Percentiles rank a stretch among this genome's conserved stretches.
phyloP scores from a whole-genome alignment of 1,284 basidiomycete genomes.

The Ganoderma lingzhi region DNA sequence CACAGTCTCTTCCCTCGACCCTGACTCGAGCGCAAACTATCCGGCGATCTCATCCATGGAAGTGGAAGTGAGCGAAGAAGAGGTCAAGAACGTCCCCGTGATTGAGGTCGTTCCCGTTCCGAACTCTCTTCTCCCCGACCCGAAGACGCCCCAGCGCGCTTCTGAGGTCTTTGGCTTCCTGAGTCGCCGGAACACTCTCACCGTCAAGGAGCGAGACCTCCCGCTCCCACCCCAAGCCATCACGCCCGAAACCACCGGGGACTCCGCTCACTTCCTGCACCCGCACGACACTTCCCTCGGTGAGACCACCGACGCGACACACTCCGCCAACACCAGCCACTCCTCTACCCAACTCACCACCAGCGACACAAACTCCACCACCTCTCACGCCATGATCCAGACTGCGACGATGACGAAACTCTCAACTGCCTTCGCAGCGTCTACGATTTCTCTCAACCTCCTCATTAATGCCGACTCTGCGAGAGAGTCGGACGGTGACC shows the following conservation, averaged over 20 bases:
- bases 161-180: constrained; percentile 76
- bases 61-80: constrained; percentile 69
- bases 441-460: constrained; percentile 35
- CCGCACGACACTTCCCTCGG: constrained; percentile 19
- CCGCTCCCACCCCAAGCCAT: constrained; percentile 18
- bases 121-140: constrained; percentile 29
- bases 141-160: constrained; percentile 65
- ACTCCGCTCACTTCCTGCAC: constrained; percentile 4
- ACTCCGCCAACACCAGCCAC: constrained; percentile 31
- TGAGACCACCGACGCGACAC: constrained; percentile 27
- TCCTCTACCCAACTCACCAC: constrained; percentile 32
- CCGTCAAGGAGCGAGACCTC: constrained; percentile 34
- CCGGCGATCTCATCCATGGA: constrained; percentile 74
- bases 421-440: constrained; percentile 32
- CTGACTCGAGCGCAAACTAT: constrained; percentile 51
- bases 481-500: not conserved
- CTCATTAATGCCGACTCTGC: constrained; percentile 15
- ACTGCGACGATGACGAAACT: constrained; percentile 38
- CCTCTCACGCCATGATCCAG: constrained; percentile 37
- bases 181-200: constrained; percentile 43
- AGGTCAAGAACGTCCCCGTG: constrained; percentile 13
- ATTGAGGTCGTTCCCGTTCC: constrained; percentile 15
- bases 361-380: constrained; percentile 33
- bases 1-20: constrained; percentile 53
- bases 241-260: constrained; percentile 20